Evolutionary conservation across 2,329 filamentous ascomycete species (phyloP), one percentile per base, ranked within the genome.

Genomic region (Chaetomium strumarium): DNA sequence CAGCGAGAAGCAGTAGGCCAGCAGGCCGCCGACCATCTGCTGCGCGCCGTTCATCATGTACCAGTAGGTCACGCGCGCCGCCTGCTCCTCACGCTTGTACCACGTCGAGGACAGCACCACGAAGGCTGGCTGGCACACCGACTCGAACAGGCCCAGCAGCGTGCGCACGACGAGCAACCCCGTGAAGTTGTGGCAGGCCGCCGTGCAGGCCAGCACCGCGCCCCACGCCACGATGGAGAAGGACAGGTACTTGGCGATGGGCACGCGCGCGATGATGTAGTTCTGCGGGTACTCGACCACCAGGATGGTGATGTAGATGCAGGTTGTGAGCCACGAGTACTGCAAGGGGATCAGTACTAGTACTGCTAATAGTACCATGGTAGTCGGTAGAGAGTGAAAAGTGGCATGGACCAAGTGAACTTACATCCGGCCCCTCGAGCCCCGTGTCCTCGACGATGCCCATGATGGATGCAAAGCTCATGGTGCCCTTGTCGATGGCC

Each of bases 11-110:
- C 83, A 84, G 64, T 86, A 87, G 0, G 84, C 84, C 0, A 88
- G 72, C 0, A 88, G 75, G 6, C 85, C 85, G 31, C 85, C 85
- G 8, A 88, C 82, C 46, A 88, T 84, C 62, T 88, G 85, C 63
- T 88, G 85, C 76, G 2, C 56, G 30, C 47, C 85, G 63, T 88
- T 89, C 83, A 88, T 88, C 80, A 86, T 86, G 66, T 86, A 85
- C 84, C 85, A 88, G 66, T 82, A 86, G 0, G 83, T 85, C 3
- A 88, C 83, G 5, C 80, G 78, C 0, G 77, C 67, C 0, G 83
- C 78, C 62, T 88, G 85, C 60, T 88, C 84, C 51, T 84, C 78
- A 33, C 83, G 75, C 55, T 79, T 80, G 66, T 88, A 88, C 85
- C 85, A 88, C 72, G 86, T 85, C 33, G 77, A 75, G 0, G 79